Base-by-base conservation (phyloP, 2,329 filamentous ascomycete species). In the Colletotrichum euphorbiae region DNA sequence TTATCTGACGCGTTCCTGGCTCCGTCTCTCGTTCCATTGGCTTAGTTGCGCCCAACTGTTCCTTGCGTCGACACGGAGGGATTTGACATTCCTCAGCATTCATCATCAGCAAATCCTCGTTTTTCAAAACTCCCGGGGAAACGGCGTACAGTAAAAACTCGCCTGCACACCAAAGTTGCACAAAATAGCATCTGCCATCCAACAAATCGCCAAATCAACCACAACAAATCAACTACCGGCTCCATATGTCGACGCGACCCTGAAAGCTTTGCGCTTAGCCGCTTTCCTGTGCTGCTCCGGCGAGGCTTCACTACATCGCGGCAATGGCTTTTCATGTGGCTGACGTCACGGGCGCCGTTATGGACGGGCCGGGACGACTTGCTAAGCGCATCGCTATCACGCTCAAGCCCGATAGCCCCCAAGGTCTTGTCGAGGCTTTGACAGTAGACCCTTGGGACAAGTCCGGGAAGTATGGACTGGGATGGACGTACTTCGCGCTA, bases 401-500 rank as follows among this genome's bases (percentile, higher is more conserved):
- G 2, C 79, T 89, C 59, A 89, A 85, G 19, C 77, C 87, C 2
- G 85, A 84, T 33, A 90, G 87, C 69, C 87, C 88, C 1, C 82
- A 88, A 1, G 89, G 89, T 13, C 80, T 90, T 36, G 80, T 90
- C 48, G 86, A 90, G 77, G 89, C 89, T 19, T 79, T 89, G 70
- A 87, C 84, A 1, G 81, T 90, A 65, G 94, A 98, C 77, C 93
- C 94, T 24, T 98, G 92, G 91, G 86, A 78, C 28, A 82, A 93
- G 75, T 90, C 94, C 21, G 93, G 91, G 50, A 97, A 97, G 81
- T 97, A 98, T 80, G 93, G 87, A 2, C 81, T 93, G 58, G 93
- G 91, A 65, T 97, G 93, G 89, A 93, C 95, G 13, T 97, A 97
- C 79, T 97, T 97, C 75, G 90, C 91, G 59, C 78, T 97, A 55